Evolutionary conservation across 2,329 filamentous ascomycete genomes (phyloP), one percentile per base, ranked within the genome.

Genomic region (Talaromyces sp.): DNA sequence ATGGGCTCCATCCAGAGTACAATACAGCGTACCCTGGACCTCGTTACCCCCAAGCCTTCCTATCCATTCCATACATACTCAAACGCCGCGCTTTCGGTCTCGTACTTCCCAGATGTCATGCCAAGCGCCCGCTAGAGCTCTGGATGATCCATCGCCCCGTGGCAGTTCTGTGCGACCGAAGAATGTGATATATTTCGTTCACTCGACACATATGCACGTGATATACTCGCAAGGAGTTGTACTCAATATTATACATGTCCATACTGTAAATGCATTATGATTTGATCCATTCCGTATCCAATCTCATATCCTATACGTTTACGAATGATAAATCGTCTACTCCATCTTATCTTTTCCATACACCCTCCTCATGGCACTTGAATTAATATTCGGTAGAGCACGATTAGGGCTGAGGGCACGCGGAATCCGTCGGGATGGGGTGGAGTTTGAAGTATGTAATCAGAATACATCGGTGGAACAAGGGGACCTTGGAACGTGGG

Each of bases 401-500:
- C 47, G 55, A 56, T 64, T 64, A 64, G 61, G 61, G 61, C 55
- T 60, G 61, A 64, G 61, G 61, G 61, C 60, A 63, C 50, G 49
- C 61, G 61, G 61, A 58, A 62, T 58, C 51, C 56, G 51, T 60
- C 61, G 61, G 61, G 58, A 60, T 56, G 46, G 47, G 32, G 49
- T 59, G 61, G 56, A 55, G 52, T 63, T 51, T 57, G 62, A 62
- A 62, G 52, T 63, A 52, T 58, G 62, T 64, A 62, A 65, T 63
- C 63, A 14, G 2, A 54, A 51, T 64, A 64, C 61, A 40, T 24
- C 44, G 37, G 53, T 39, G 35, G 45, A 20, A 47, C 11, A 47
- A 44, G 43, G 39, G 48, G 44, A 24, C 33, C 24, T 45, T 37
- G 49, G 44, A 52, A 52, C 39, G 48, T 51, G 44, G 41, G 17